phyloP scores from a whole-genome alignment of 2,329 filamentous ascomycete genomes.

The Didymella sp. region DNA sequence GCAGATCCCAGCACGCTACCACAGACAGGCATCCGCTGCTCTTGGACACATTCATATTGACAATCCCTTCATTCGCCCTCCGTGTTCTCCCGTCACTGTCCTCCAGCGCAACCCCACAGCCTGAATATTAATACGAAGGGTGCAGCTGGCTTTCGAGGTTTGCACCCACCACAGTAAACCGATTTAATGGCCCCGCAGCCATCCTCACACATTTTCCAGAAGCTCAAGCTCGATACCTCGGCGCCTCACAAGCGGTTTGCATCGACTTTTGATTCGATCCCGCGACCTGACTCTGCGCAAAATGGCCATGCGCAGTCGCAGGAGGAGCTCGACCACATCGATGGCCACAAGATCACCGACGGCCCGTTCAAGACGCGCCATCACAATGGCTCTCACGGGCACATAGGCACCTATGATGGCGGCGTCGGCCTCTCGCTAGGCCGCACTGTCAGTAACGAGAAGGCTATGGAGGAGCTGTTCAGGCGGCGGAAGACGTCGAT shows the following conservation, averaged over 20 bases:
- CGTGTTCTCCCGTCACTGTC: conserved; percentile 35
- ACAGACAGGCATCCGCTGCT: conserved; percentile 24
- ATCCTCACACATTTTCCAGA: conserved; percentile 52
- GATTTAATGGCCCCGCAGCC: conserved; percentile 50
- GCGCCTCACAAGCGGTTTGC: conserved; percentile 43
- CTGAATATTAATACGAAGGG: conserved; percentile 36
- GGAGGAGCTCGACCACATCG: conserved; percentile 30
- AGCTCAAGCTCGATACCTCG: conserved; percentile 51
- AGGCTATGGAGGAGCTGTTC: conserved; percentile 39
- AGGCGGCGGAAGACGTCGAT: conserved; percentile 49
- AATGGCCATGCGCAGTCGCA: conserved; percentile 34
- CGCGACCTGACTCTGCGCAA: conserved; percentile 37
- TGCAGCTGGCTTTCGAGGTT: conserved; percentile 35
- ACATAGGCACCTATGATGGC: conserved; percentile 28
- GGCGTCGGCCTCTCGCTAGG: conserved; percentile 23
- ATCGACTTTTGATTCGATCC: conserved; percentile 49
- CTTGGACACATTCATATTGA: conserved; percentile 30
- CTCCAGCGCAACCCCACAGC: conserved; percentile 41
- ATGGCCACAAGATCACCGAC: conserved; percentile 27
- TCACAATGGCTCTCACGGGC: conserved; percentile 27
- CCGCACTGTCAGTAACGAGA: conserved; percentile 36
- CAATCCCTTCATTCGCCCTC: conserved; percentile 32
- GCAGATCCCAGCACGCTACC: conserved; percentile 16
- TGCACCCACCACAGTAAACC: conserved; percentile 46
- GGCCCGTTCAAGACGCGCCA: conserved; percentile 28